phyloP scores from a whole-genome alignment of 495 filamentous ascomycete genomes.

The Tuber aestivum region DNA sequence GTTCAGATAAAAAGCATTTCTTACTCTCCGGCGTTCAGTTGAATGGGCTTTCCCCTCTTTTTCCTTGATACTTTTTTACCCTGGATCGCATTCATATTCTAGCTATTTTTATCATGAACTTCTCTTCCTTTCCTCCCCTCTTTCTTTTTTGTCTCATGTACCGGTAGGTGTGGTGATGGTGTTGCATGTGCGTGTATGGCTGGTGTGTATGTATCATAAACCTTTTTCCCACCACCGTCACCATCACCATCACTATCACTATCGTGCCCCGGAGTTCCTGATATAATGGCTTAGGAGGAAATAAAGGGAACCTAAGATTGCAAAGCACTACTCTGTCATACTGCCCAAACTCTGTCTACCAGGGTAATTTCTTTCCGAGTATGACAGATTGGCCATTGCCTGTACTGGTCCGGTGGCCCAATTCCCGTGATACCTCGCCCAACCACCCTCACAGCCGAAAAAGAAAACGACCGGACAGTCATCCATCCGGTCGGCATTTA shows the following conservation, averaged over 20 bases:
- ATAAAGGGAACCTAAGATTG: background rate
- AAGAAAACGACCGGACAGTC: too few species aligned
- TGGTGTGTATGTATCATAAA: background rate
- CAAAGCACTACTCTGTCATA: background rate
- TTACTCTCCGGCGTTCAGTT: slow-evolving; percentile 3
- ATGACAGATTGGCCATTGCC: background rate
- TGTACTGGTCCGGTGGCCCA: background rate
- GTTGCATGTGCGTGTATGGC: background rate
- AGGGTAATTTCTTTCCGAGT: background rate
- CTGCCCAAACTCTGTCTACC: background rate
- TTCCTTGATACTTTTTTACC: background rate
- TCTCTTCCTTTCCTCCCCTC: background rate
- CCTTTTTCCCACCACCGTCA: background rate
- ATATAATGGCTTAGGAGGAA: background rate
- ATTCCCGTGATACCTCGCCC: too few species aligned
- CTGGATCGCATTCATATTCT: background rate
- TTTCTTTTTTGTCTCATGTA: background rate
- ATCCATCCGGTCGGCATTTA: too few species aligned
- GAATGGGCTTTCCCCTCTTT: background rate
- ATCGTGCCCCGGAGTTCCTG: background rate
- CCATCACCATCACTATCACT: background rate
- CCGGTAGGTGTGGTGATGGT: background rate
- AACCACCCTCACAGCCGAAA: too few species aligned
- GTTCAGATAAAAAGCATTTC: background rate
- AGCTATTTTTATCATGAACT: background rate